These are phyloP conservation scores for Neurospora pannonica DNA, from an alignment of 495 filamentous ascomycete species.

Conservation along the genomic window DNA sequence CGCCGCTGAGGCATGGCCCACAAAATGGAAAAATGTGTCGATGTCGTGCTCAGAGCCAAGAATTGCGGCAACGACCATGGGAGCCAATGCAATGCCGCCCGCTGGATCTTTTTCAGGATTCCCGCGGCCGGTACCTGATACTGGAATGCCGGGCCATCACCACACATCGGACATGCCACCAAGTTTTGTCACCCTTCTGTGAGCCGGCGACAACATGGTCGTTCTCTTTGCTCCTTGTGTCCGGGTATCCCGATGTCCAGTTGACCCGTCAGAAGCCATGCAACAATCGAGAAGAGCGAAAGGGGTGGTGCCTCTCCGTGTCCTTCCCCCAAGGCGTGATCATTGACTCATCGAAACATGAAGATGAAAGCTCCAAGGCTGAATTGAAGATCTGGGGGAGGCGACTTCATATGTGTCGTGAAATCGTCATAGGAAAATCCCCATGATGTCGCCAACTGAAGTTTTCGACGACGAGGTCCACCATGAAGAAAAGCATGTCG, in stretches of 20 bases:
- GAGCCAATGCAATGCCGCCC: not conserved
- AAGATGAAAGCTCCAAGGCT: not conserved
- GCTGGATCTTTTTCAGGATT: not conserved
- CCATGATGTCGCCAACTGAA: not conserved
- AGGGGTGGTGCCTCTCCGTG: not conserved
- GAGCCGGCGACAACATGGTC: not conserved
- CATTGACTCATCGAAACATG: not conserved
- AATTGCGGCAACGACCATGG: conserved; percentile 12
- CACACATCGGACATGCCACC: not conserved
- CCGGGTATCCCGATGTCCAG: not conserved
- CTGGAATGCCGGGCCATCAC: not conserved
- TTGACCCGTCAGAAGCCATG: not conserved
- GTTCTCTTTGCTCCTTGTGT: not conserved
- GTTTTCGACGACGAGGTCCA: not conserved
- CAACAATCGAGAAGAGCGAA: not conserved
- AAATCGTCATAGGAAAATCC: not conserved
- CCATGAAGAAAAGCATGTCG: not conserved
- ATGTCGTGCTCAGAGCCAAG: conserved; percentile 28
- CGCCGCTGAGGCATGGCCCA: conserved; percentile 1
- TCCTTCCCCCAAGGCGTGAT: not conserved
- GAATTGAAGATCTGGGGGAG: not conserved
- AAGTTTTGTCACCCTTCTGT: not conserved
- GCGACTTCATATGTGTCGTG: not conserved
- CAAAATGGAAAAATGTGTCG: conserved; percentile 10
- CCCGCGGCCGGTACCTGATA: not conserved